Conservation (phyloP, 139 green algal species). For the Chlorella sp. region DNA sequence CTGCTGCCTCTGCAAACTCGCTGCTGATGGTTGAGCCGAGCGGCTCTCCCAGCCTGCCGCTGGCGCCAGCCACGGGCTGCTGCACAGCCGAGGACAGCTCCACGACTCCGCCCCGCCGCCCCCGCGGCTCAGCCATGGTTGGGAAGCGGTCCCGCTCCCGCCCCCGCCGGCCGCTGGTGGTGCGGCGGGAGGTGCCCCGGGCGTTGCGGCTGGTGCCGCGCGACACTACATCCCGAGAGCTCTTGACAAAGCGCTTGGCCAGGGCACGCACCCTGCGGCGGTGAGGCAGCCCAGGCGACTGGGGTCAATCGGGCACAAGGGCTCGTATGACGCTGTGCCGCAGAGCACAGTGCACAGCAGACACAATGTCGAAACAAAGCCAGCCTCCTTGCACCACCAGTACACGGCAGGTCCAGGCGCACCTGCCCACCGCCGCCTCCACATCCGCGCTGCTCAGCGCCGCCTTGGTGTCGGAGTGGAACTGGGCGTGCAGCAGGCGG, state of each 20-base stretch:
- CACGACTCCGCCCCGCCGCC: background rate
- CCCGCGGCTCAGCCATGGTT: background rate
- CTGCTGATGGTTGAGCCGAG: background rate
- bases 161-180: background rate
- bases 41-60: background rate
- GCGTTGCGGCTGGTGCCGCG: background rate
- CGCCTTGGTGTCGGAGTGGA: constrained; percentile 34
- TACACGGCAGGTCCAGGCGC: background rate
- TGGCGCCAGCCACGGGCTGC: background rate
- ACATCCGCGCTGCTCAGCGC: constrained; percentile 36
- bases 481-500: constrained; percentile 41
- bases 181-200: no score
- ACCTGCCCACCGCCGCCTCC: constrained; percentile 33
- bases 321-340: no score
- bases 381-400: background rate
- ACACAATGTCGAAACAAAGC: no score
- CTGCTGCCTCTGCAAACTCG: background rate
- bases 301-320: no score
- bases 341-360: background rate
- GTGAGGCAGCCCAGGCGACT: no score
- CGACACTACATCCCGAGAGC: background rate
- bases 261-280: constrained; percentile 3
- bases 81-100: background rate
- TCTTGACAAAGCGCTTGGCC: constrained; percentile 16
- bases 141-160: background rate